Evolutionary conservation across 257 asterid species (phyloP).

Genomic region (Solanum arcanum): DNA sequence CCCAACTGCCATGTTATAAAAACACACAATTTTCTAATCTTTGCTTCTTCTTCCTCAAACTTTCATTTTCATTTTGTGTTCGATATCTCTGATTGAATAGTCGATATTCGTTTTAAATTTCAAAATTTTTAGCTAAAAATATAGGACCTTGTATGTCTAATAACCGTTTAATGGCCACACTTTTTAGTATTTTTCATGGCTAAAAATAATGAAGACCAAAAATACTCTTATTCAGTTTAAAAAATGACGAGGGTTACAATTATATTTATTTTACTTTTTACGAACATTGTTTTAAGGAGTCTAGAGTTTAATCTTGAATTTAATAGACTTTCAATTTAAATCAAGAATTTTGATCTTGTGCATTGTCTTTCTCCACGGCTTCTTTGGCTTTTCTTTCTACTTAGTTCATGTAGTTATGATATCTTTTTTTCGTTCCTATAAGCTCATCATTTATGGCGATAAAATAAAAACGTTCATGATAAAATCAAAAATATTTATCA

Average conservation of each 20-base stretch:
- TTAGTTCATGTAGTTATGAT: background rate
- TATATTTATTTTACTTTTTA: background rate
- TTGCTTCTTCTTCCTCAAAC: background rate
- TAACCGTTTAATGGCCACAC: background rate
- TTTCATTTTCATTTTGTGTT: too few species aligned
- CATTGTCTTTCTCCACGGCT: background rate
- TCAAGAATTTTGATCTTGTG: background rate
- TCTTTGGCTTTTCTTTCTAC: background rate
- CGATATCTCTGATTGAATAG: too few species aligned
- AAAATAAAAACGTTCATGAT: background rate
- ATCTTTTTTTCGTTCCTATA: too few species aligned
- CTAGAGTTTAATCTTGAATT: background rate
- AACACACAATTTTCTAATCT: background rate
- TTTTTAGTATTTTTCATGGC: background rate
- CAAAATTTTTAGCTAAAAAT: too few species aligned
- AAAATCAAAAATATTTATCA: background rate
- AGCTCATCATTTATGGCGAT: background rate
- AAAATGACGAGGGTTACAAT: background rate
- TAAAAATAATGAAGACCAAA: background rate
- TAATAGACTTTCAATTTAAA: background rate
- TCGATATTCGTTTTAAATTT: accelerated
- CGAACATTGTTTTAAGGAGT: background rate
- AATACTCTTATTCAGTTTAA: too few species aligned
- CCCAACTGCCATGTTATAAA: background rate
- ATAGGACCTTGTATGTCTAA: background rate